Evolutionary conservation across 2,329 filamentous ascomycete species (phyloP).

Genomic region (Talaromyces sp.): DNA sequence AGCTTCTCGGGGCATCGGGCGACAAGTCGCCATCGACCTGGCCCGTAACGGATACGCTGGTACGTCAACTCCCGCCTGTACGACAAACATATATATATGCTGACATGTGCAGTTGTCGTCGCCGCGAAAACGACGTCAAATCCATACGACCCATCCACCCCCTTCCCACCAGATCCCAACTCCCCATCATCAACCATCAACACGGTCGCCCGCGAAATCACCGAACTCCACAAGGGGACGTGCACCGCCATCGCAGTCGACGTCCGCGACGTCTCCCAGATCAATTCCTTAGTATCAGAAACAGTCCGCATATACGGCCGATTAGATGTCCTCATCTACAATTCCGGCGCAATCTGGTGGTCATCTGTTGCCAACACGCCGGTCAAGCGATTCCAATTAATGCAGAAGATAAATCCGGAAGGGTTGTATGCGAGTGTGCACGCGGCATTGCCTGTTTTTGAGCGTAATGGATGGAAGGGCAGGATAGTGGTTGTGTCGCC

Average conservation of each 20-base stretch:
- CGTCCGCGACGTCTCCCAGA: conserved; percentile 61
- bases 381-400: conserved; percentile 71
- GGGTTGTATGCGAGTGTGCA: conserved; percentile 73
- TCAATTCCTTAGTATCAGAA: conserved; percentile 58
- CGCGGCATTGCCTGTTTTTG: conserved; percentile 64
- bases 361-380: conserved; percentile 69
- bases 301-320: conserved; percentile 60
- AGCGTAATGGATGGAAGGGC: conserved; percentile 52
- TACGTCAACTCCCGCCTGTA: conserved; percentile 33
- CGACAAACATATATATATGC: background rate
- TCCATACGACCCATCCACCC: conserved; percentile 46
- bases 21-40: conserved; percentile 75
- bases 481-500: conserved; percentile 76
- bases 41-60: conserved; percentile 68
- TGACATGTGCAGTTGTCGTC: conserved; percentile 60
- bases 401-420: conserved; percentile 72
- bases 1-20: conserved; percentile 74
- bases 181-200: conserved; percentile 72
- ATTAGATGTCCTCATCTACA: conserved; percentile 76
- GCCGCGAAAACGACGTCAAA: conserved; percentile 72
- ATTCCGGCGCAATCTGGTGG: conserved; percentile 85
- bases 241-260: conserved; percentile 69
- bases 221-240: conserved; percentile 55
- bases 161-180: conserved; percentile 75
- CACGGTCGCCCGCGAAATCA: conserved; percentile 74